phyloP scores from a whole-genome alignment of 2,329 filamentous ascomycete genomes.

The Phaeomoniella chlamydospora region DNA sequence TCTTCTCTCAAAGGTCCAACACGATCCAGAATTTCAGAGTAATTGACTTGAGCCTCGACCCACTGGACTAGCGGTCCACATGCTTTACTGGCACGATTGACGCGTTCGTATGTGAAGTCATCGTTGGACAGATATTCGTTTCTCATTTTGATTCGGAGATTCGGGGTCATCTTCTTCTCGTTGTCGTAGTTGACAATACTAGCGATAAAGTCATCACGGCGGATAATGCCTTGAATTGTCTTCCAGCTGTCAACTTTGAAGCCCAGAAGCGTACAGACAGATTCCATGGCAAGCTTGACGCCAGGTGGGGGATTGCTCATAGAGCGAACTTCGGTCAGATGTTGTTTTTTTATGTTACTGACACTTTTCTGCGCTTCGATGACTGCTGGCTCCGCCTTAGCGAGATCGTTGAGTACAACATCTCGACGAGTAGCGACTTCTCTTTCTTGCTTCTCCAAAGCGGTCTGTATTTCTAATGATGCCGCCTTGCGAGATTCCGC shows the following conservation, averaged over 20 bases:
- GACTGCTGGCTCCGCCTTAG: constrained; percentile 83
- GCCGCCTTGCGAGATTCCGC: constrained; percentile 81
- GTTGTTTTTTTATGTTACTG: constrained; percentile 94
- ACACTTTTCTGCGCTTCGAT: constrained; percentile 88
- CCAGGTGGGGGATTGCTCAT: constrained; percentile 87
- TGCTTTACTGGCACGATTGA: constrained; percentile 90
- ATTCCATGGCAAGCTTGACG: constrained; percentile 83
- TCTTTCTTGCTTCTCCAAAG: constrained; percentile 76
- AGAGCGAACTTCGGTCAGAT: constrained; percentile 91
- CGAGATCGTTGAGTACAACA: constrained; percentile 76
- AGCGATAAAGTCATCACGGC: constrained; percentile 90
- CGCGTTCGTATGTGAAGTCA: constrained; percentile 91
- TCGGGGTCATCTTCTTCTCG: constrained; percentile 80
- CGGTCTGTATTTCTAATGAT: constrained; percentile 76
- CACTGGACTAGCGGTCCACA: constrained; percentile 95
- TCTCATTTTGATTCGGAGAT: constrained; percentile 73
- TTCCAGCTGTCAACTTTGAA: constrained; percentile 89
- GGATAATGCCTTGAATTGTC: constrained; percentile 73
- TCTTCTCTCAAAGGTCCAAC: constrained; percentile 88
- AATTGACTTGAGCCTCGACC: constrained; percentile 92
- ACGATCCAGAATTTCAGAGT: constrained; percentile 90
- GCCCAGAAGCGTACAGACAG: constrained; percentile 89
- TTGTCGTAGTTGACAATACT: constrained; percentile 98
- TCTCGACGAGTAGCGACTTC: constrained; percentile 72
- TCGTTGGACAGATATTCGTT: constrained; percentile 83